Base-by-base conservation (phyloP, 2,329 filamentous ascomycete genomes). In the Phoma sp. region DNA sequence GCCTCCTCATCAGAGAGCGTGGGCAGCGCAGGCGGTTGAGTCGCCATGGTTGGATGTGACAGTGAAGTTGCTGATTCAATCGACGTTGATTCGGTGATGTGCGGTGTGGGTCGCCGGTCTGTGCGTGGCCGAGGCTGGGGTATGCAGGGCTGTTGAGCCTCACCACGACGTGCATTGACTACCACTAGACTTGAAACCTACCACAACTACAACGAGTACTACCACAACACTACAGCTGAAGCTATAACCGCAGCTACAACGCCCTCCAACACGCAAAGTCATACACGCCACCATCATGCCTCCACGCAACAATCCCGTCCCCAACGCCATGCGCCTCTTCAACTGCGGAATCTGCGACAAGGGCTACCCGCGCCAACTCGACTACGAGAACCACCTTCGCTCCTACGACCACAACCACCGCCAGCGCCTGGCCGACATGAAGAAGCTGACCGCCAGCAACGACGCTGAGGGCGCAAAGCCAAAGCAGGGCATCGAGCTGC, bases 391-490 rank as follows among this genome's bases (percentile, higher is more conserved):
- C 7, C 95, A 99, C 75, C 90, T 97, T 52, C 88, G 88, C 61
- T 95, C 90, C 68, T 98, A 98, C 76, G 95, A 98, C 73, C 95
- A 99, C 77, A 90, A 91, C 67, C 95, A 99, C 77, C 64, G 63
- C 39, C 65, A 78, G 73, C 89, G 91, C 44, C 84, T 93, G 55
- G 91, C 91, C 76, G 90, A 95, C 68, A 92, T 94, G 90, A 92
- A 92, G 77, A 87, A 90, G 58, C 52, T 72, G n/a, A 73, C 68
- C 4, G 71, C 70, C 19, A 55, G 56, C 15, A 71, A 70, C 48
- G 68, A 70, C 21, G 51, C 55, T 17, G 65, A 70, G 24, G 59
- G 53, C 33, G 60, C 51, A 25, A 65, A 61, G 51, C 60, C 59
- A 6, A 60, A 62, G 21, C 55, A 67, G 52, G 57, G 61, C 3